Conservation (phyloP, 257 asterid species). For the Capsicum chinense region DNA sequence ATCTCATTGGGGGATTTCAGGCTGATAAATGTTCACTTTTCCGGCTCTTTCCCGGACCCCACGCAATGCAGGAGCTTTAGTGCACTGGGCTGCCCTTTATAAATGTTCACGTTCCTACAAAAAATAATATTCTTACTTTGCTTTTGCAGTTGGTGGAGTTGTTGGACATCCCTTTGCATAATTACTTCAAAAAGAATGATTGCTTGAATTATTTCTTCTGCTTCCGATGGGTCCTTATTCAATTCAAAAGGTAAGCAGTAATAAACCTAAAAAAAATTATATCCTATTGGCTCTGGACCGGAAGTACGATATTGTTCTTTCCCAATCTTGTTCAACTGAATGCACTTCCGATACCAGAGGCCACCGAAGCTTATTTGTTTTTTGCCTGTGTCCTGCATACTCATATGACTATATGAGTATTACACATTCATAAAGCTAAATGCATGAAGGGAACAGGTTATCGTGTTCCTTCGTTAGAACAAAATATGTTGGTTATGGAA, state of each 20-base stretch:
- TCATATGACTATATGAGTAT: not conserved
- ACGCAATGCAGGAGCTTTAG: no score
- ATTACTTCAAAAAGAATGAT: slow-evolving; percentile 82
- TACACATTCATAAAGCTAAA: slow-evolving; percentile 10
- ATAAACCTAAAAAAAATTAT: not conserved
- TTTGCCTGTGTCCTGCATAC: slow-evolving; percentile 8
- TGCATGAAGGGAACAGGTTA: not conserved
- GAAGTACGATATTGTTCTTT: slow-evolving; percentile 8
- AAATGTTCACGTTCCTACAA: not conserved
- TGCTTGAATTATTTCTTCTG: slow-evolving; percentile 98
- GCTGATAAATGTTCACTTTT: slow-evolving; percentile 9
- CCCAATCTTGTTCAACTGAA: slow-evolving; percentile 19
- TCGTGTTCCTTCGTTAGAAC: not conserved
- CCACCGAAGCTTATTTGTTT: not conserved
- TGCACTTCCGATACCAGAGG: not conserved
- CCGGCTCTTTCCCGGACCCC: no score
- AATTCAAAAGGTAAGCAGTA: slow-evolving; percentile 83
- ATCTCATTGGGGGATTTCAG: not conserved
- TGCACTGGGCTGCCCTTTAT: not conserved
- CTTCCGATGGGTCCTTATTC: slow-evolving; percentile 97
- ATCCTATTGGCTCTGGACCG: not conserved
- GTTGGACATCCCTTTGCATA: slow-evolving; percentile 86
- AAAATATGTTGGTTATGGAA: not conserved
- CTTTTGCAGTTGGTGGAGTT: slow-evolving; percentile 87
- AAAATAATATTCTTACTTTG: not conserved